Base-by-base conservation (phyloP, 2,329 filamentous ascomycete genomes). In the Fusarium humuli region DNA sequence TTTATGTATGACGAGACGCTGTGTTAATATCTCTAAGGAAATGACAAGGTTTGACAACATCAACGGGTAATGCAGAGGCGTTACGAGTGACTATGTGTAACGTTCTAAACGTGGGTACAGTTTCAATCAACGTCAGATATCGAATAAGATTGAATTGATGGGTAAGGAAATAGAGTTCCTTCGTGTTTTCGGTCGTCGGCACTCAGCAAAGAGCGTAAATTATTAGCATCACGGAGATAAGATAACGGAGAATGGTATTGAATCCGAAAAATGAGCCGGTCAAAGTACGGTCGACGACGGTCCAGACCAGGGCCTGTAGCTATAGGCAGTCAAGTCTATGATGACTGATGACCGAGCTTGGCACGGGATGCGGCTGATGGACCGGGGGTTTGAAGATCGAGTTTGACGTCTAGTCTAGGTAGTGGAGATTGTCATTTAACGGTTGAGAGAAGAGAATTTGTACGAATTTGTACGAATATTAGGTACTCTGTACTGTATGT, bases 361-460 rank as follows among this genome's bases (percentile, higher is more conserved):
- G 49, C 56, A 50, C 53, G 65, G 50, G 66, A 69, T 69, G 58
- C 32, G 41, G 47, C 46, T 40, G 56, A 42, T 65, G 32, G 53
- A 37, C 32, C n/a, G 16, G 61, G 61, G 34, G 62, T 3, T 50
- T 57, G 23, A 58, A 54, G 57, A 67, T 68, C 45, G 61, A 16
- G 37, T 46, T 65, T 54, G 27, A 53, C 57, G 37, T 30, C n/a
- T 56, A 53, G 50, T 69, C 32, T 34, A 34, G 16, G 16, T 11
- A 48, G 50, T 71, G 55, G 56, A 41, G 60, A 45, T 37, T 37
- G 32, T 46, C 42, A 32, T 50, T 42, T 47, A 27, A 52, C 22
- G 32, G 16, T 27, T 52, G n/a, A 42, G 37, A 42, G 23, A 29
- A 41, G 40, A 40, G 20, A 23, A 49, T 27, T 52, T 22, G 22